These are phyloP conservation scores for Fusarium newnesense DNA, from an alignment of 2,329 filamentous ascomycete species.

Conservation along the genomic window DNA sequence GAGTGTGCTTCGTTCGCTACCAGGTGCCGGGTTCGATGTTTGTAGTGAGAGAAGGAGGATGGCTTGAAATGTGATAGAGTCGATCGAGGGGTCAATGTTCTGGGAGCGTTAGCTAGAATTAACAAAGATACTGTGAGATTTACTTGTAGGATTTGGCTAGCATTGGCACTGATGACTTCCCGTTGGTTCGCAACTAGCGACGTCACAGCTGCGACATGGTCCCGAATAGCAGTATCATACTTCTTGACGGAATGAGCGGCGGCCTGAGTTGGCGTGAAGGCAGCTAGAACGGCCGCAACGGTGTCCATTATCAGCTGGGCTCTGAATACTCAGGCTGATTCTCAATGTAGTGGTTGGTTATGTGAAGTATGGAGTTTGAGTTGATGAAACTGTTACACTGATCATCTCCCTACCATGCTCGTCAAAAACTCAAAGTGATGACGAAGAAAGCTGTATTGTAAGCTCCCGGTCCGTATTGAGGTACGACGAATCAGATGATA, in stretches of 20 bases:
- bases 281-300: constrained; percentile 48
- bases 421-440: background rate
- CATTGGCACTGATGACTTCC: constrained; percentile 47
- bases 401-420: constrained; percentile 19
- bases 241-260: constrained; percentile 43
- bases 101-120: constrained; percentile 43
- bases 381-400: constrained; percentile 6
- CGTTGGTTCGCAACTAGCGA: constrained; percentile 51
- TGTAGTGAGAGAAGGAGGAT: constrained; percentile 56
- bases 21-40: constrained; percentile 39
- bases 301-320: constrained; percentile 46
- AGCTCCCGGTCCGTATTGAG: background rate
- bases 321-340: background rate
- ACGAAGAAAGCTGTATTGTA: background rate
- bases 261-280: constrained; percentile 52
- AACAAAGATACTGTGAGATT: background rate
- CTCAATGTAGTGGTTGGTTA: constrained; percentile 10
- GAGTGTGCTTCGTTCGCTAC: constrained; percentile 47
- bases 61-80: constrained; percentile 64
- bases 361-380: constrained; percentile 20
- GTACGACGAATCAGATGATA: background rate
- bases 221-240: constrained; percentile 54
- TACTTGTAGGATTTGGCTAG: constrained; percentile 56
- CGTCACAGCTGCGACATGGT: constrained; percentile 52
- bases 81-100: constrained; percentile 57